Evolutionary conservation across 495 filamentous ascomycete species (phyloP).

Genomic region (Penicillium maclennaniae): DNA sequence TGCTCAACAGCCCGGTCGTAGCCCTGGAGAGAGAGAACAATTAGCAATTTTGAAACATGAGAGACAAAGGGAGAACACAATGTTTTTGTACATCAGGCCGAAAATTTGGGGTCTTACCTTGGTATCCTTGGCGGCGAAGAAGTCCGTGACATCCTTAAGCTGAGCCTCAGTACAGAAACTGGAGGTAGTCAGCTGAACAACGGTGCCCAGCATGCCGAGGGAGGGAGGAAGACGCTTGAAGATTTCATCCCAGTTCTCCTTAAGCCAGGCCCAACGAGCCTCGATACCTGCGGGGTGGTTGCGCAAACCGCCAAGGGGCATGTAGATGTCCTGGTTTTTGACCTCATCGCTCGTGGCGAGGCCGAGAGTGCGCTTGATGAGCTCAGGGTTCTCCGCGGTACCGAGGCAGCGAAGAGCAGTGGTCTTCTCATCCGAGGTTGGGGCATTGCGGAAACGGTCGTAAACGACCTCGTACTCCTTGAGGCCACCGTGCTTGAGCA

Average conservation of each 20-base stretch:
- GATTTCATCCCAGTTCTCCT: constrained; percentile 78
- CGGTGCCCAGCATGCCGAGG: constrained; percentile 76
- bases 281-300: constrained; percentile 74
- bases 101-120: constrained; percentile 49
- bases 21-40: constrained; percentile 30
- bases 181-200: constrained; percentile 79
- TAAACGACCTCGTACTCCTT: constrained; percentile 70
- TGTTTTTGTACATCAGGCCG: too few relatives aligned
- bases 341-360: constrained; percentile 77
- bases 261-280: constrained; percentile 79
- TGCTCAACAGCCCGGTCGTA: constrained; percentile 59
- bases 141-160: constrained; percentile 67
- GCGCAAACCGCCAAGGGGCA: constrained; percentile 75
- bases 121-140: constrained; percentile 77
- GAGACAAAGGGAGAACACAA: too few relatives aligned
- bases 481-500: constrained; percentile 56
- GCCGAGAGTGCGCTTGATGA: constrained; percentile 76
- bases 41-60: constrained; percentile 7
- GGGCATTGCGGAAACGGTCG: constrained; percentile 79
- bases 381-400: constrained; percentile 66
- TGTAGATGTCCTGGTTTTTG: constrained; percentile 94
- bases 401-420: constrained; percentile 88
- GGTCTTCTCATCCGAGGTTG: constrained; percentile 89
- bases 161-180: constrained; percentile 77
- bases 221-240: constrained; percentile 73